These are phyloP conservation scores for Vitis riparia DNA, from an alignment of 164 flowering plant genomes.

Conservation along the genomic window DNA sequence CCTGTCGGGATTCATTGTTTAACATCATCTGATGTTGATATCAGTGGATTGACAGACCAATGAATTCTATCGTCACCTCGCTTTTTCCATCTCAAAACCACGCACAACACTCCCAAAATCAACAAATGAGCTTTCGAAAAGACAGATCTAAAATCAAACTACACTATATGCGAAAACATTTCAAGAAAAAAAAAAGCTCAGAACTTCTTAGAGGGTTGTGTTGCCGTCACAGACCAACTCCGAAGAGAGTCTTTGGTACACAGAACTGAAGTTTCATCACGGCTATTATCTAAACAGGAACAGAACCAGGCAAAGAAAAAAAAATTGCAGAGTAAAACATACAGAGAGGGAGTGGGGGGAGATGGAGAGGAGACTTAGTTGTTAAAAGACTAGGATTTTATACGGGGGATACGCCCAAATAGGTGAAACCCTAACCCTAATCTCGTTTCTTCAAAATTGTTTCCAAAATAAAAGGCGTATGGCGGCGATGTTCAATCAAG, in stretches of 20 bases:
- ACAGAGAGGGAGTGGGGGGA: too few species aligned
- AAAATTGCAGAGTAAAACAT: background rate
- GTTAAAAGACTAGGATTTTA: too few species aligned
- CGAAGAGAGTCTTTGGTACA: slow-evolving; percentile 32
- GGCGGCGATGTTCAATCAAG: too few species aligned
- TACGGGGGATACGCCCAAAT: too few species aligned
- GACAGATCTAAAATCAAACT: background rate
- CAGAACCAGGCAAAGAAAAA: background rate
- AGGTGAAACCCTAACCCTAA: too few species aligned
- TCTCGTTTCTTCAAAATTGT: too few species aligned
- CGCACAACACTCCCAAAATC: background rate
- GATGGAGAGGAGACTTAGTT: too few species aligned
- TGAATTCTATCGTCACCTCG: slow-evolving; percentile 76
- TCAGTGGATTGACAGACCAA: slow-evolving; percentile 79
- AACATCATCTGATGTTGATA: slow-evolving; percentile 41
- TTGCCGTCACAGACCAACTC: slow-evolving; percentile 38
- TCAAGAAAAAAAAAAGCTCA: slow-evolving; percentile 28
- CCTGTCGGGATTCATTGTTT: slow-evolving; percentile 72
- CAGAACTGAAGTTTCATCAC: slow-evolving; percentile 29
- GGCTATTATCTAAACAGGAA: background rate
- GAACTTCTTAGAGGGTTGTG: slow-evolving; percentile 67
- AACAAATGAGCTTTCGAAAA: background rate
- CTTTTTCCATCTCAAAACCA: slow-evolving; percentile 4
- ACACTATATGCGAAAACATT: background rate
- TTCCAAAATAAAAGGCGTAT: too few species aligned